Percentiles rank a stretch among this genome's conserved stretches.
These are phyloP conservation scores for Cryptosporidium baileyi DNA, from an alignment of 169 alveolate species.

Conservation along the genomic window DNA sequence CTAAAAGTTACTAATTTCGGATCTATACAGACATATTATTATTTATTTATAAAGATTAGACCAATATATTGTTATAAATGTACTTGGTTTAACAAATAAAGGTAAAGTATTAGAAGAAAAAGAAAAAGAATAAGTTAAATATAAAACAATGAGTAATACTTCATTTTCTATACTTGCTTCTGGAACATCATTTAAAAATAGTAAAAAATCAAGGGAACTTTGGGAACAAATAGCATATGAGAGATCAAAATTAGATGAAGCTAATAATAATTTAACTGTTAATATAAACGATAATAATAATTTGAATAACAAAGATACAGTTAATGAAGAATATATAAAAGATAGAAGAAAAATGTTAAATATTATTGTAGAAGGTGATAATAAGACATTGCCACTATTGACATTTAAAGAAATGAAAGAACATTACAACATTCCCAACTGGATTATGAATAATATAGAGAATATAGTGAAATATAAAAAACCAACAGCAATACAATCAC, in stretches of 20 bases:
- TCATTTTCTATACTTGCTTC: slow-evolving; percentile 56
- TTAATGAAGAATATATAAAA: not conserved
- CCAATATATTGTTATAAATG: too few species aligned
- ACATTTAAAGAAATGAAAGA: slow-evolving; percentile 37
- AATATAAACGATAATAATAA: not conserved
- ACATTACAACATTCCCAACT: not conserved
- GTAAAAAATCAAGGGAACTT: slow-evolving; percentile 52
- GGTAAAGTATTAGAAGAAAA: too few species aligned
- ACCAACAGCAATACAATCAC: slow-evolving; percentile 85
- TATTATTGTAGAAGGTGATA: slow-evolving; percentile 61
- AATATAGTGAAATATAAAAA: slow-evolving; percentile 40
- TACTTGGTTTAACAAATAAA: too few species aligned
- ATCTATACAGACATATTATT: too few species aligned
- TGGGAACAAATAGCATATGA: slow-evolving; percentile 54
- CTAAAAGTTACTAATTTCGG: too few species aligned
- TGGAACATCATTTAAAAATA: slow-evolving; percentile 57
- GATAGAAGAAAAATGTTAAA: slow-evolving; percentile 12
- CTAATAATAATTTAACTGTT: not conserved
- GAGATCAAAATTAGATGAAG: not conserved
- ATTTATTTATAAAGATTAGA: too few species aligned
- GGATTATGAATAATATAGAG: slow-evolving; percentile 22
- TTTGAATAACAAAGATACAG: not conserved
- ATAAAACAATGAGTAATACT: not conserved
- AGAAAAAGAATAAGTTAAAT: not conserved
- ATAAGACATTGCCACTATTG: slow-evolving; percentile 1